These are phyloP conservation scores for Lecanicillium sp. DNA, from an alignment of 2,329 filamentous ascomycete species.

Conservation along the genomic window DNA sequence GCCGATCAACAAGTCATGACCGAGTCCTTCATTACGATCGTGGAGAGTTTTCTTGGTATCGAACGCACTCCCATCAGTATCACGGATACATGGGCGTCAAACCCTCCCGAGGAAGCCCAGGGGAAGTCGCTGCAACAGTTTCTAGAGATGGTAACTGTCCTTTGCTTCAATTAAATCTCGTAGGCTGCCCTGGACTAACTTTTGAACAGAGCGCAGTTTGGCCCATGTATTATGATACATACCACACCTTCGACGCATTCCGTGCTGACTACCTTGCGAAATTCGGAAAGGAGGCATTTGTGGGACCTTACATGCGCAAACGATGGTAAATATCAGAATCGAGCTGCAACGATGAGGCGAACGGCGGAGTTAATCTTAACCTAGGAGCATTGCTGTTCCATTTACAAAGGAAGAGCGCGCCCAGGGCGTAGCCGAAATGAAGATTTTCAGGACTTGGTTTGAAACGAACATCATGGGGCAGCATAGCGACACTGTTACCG, in stretches of 20 bases:
- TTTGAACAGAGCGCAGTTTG: constrained; percentile 4
- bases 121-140: constrained; percentile 4
- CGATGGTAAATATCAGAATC: constrained; percentile 3
- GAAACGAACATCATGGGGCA: constrained; percentile 3
- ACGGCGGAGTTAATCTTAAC: constrained; percentile 1
- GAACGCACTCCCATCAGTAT: constrained; percentile 4
- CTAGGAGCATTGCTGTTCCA: constrained; percentile 3
- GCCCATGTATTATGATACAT: constrained; percentile 5
- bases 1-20: constrained; percentile 3
- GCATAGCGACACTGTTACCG: constrained; percentile 3
- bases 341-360: constrained; percentile 1
- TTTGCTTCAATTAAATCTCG: constrained; percentile 2
- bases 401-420: constrained; percentile 2
- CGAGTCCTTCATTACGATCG: constrained; percentile 1
- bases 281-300: constrained; percentile 2
- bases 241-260: constrained; percentile 4
- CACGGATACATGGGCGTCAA: constrained; percentile 1
- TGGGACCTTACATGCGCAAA: constrained; percentile 2
- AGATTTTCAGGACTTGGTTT: constrained; percentile 4
- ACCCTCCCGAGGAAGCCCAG: constrained; percentile 1
- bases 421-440: constrained; percentile 4
- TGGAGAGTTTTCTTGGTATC: constrained; percentile 4
- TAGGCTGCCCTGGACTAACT: constrained; percentile 1
- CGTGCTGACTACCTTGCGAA: constrained; percentile 4
- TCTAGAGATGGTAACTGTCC: constrained; percentile 2